Percentiles rank a stretch among this genome's conserved stretches.
Conservation (phyloP, 257 asterid genomes). For the Forsythia suspensa region DNA sequence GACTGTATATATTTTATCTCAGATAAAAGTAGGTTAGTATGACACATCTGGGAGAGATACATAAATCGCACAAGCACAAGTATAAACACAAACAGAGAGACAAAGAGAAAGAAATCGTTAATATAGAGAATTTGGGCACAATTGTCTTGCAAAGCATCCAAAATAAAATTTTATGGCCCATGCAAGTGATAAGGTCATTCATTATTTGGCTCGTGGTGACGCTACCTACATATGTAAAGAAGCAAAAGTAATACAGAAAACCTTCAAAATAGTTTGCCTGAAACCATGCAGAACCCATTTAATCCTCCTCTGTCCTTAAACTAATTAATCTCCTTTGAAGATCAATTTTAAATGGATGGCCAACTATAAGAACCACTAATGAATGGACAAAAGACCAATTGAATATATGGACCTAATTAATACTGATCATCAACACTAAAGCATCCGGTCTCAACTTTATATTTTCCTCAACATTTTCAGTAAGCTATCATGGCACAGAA, state of each 20-base stretch:
- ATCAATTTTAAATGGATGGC: background rate
- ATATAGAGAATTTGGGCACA: background rate
- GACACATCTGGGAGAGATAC: background rate
- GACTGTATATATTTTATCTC: background rate
- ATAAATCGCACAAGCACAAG: background rate
- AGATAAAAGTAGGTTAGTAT: background rate
- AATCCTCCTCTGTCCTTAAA: background rate
- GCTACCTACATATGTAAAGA: no score
- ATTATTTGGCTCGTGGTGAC: no score
- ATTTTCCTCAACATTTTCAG: background rate
- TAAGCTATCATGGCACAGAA: constrained; percentile 4
- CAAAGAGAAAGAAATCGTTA: background rate
- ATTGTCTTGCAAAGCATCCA: background rate
- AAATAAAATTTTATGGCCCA: no score
- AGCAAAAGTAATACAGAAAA: background rate
- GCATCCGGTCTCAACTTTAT: constrained; percentile 2
- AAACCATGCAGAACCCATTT: no score
- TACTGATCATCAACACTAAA: background rate
- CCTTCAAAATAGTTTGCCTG: background rate
- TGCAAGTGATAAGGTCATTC: no score
- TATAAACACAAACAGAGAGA: background rate
- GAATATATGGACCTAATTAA: background rate
- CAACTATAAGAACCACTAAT: background rate
- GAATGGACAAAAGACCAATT: background rate
- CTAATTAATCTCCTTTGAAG: background rate